Evolutionary conservation across 805 yeast species (phyloP), one percentile per base, ranked within the genome.

Genomic region (Monosporozyma aerobia): DNA sequence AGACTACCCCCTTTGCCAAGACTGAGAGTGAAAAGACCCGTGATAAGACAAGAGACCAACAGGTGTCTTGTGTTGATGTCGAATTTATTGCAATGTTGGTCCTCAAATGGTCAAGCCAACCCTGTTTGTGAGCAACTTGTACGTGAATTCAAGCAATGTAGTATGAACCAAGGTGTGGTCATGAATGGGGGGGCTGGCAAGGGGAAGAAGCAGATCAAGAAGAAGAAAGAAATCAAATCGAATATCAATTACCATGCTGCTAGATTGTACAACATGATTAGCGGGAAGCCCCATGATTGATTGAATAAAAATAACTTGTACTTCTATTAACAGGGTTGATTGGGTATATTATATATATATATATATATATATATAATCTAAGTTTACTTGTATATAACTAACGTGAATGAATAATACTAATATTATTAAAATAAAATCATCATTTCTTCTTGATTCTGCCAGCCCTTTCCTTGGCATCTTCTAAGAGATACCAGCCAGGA

Each of bases 11-110:
- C 90, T 22, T 76, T 88, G 56, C 90, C 89, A 43, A 77, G 83
- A 63, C 75, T 88, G 50, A 79, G 81, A 67, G 85, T 84, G 54
- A 83, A 83, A 65, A 82, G 80, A 59, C 82, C 89, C 14, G 73
- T 79, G 3, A 72, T 77, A 32, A 75, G 77, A 49, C 73, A 71
- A 56, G 80, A 80, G 58, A 78, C 87, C 47, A 82, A 84, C 59
- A 82, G 87, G 53, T 90, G 97, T 69, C 69, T 82, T 55, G 89
- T 87, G 53, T 72, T 85, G 57, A 87, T 90, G 90, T 83, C 94
- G 1, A 83, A 87, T 48, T 76, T 90, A 67, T 74, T 90, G 60
- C 87, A 86, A 75, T 90, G 98, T 73, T 90, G 98, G 98, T 95
- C 97, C 2, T 87, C 97, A 25, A 87, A 88, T 70, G 92, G 95